Base-by-base conservation (phyloP, 371 early-diverging fungal species). In the Nosema muscidifuracis region DNA sequence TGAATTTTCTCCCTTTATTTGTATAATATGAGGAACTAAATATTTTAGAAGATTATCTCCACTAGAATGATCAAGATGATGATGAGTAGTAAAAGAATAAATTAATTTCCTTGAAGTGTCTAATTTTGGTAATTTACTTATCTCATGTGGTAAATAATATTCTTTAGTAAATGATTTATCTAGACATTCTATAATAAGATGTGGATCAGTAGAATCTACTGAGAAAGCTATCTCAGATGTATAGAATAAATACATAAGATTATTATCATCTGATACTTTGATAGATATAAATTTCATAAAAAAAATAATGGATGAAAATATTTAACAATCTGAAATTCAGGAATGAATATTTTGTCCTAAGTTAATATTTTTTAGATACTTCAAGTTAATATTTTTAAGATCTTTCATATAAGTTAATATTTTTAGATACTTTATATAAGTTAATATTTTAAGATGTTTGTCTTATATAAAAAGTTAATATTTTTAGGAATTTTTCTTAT, bases 61-160 rank as follows among this genome's bases (percentile, higher is more conserved):
- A 18, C 40, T 22, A 12, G 67, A 64, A 40, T 83, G 83, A 55
- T 83, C 83, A 18, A 22, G 26, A 68, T 83, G 83, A 7, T 55
- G 53, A 71, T 83, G 83, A 15, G 83, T 83, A 16, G 83, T 83
- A 1, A 81, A 72, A 1, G 69, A 30, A 50, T 55, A 70, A 1
- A 67, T 16, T 20, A 79, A 67, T 60, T 50, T 57, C 51, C 79
- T 60, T 20, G 53, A 30, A 28, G 22, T 34, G 26, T 24, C 15
- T 22, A 18, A 16, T 2, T 65, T 51, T n/a, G 13, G n/a, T 50
- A 71, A 34, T 1, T 13, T 22, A 10, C n/a, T 12, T 51, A 75
- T 47, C 42, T 72, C 67, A 15, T 34, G 26, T 51, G 38, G 34
- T 38, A 10, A 33, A 64, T 79, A 79, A 16, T 64, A 20, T 20